Conservation (phyloP, 352 stramenopile species). For the Aphanomyces cochlioides region DNA sequence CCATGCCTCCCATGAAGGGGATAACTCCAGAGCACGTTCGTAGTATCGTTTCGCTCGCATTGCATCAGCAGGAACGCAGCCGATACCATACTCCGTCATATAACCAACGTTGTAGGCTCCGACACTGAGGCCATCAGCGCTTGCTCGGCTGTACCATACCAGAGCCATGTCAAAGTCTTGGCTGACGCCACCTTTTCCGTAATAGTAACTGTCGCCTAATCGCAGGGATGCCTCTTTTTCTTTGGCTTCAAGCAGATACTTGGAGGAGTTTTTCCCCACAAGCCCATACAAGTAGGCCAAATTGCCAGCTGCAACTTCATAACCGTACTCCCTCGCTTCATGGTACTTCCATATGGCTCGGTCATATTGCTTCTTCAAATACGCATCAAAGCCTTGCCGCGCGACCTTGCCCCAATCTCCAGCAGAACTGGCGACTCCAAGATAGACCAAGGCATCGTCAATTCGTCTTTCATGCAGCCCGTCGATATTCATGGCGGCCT, state of each 20-base stretch:
- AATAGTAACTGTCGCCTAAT: slow-evolving; percentile 76
- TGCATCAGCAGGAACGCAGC: slow-evolving; percentile 43
- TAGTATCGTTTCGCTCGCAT: slow-evolving; percentile 64
- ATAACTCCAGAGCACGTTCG: slow-evolving; percentile 48
- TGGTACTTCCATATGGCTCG: slow-evolving; percentile 56
- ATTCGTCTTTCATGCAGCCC: background rate
- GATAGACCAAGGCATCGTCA: slow-evolving; percentile 31
- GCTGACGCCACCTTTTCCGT: slow-evolving; percentile 48
- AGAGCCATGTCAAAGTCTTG: slow-evolving; percentile 41
- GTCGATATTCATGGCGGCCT: slow-evolving; percentile 41
- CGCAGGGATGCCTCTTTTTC: slow-evolving; percentile 59
- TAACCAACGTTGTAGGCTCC: slow-evolving; percentile 72
- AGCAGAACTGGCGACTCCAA: slow-evolving; percentile 48
- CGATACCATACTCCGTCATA: slow-evolving; percentile 67
- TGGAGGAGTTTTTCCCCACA: slow-evolving; percentile 36
- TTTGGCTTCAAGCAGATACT: slow-evolving; percentile 42
- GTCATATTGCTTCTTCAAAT: slow-evolving; percentile 41
- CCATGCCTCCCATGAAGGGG: slow-evolving; percentile 35
- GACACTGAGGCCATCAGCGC: slow-evolving; percentile 47
- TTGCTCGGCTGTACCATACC: slow-evolving; percentile 68
- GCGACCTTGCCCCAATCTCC: slow-evolving; percentile 59
- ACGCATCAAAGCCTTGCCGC: slow-evolving; percentile 63
- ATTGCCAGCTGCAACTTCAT: slow-evolving; percentile 62
- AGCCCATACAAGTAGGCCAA: slow-evolving; percentile 70
- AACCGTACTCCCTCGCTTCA: slow-evolving; percentile 59